Evolutionary conservation across 345 rosid species (phyloP), one percentile per base, ranked within the genome.

Genomic region (Citrus inodora): DNA sequence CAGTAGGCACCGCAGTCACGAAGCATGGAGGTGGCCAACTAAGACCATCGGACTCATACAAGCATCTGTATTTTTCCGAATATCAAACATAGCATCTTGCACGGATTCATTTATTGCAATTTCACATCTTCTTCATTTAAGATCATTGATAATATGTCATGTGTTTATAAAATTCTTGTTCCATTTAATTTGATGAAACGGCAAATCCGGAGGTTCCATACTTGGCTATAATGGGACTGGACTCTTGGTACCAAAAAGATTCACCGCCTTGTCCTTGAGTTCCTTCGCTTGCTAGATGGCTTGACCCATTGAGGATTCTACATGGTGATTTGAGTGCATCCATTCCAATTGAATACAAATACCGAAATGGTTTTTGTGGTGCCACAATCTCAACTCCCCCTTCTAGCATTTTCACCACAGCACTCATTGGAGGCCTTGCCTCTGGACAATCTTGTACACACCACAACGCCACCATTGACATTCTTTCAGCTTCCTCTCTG

Each of bases 361-460:
- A 77, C 11, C 48, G 67, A 53, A 86, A 86, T 25, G 88, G 87
- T 10, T 81, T 83, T 25, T 64, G 79, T 58, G 61, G 70, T 21
- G 25, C 28, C 2, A 13, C 14, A n/a, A 84, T 74, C 35, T 83
- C 83, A 13, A 78, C 75, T 17, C 75, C 67, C 42, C 85, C 87
- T n/a, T 83, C 81, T 46, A 86, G 71, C 75, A 82, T 81, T 73
- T 81, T 81, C 30, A 77, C 85, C 61, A 83, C 86, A 22, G 67
- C 66, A 70, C 87, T 80, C 85, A 84, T 84, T 2, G 22, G 35
- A 10, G 89, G 87, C 63, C 89, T 80, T 0, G 76, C 73, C 35
- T 84, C 84, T 0, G 87, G 84, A 9, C 42, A 69, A 17, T 80
- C 24, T 46, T 84, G 89, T 37, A 82, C 63, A 60, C 86, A 84